These are phyloP conservation scores for Fusarium algeriense DNA, from an alignment of 2,329 filamentous ascomycete species.

Conservation along the genomic window DNA sequence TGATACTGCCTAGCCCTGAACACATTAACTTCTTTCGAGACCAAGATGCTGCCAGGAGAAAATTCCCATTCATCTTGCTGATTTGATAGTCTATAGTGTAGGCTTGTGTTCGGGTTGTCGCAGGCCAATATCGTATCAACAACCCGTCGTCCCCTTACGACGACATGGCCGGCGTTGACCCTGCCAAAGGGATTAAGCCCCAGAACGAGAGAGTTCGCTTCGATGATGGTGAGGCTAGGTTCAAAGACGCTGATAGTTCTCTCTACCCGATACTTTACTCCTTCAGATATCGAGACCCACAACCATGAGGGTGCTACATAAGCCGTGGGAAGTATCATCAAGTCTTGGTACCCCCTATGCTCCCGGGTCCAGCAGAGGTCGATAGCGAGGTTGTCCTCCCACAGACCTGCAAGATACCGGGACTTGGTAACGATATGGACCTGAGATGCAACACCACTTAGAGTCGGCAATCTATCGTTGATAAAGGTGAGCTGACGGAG, in stretches of 20 bases:
- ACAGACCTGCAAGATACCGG: not conserved
- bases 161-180: not conserved
- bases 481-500: not conserved
- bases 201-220: not conserved
- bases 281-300: not conserved
- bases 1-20: not conserved
- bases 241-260: not conserved
- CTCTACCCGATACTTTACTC: not conserved
- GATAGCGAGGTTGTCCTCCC: not conserved
- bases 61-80: not conserved
- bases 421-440: not conserved
- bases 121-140: not conserved
- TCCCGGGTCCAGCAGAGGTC: not conserved
- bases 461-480: not conserved
- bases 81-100: not conserved
- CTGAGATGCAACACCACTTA: not conserved
- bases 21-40: not conserved
- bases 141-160: not conserved
- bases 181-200: not conserved
- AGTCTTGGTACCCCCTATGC: not conserved
- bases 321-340: not conserved
- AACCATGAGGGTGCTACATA: constrained; percentile 1
- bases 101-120: not conserved
- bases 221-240: not conserved
- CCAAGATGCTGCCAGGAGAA: not conserved